Percentiles rank a stretch among this genome's conserved stretches.
These are phyloP conservation scores for Globisporangium echinulatum DNA, from an alignment of 352 stramenopile species.

Conservation along the genomic window DNA sequence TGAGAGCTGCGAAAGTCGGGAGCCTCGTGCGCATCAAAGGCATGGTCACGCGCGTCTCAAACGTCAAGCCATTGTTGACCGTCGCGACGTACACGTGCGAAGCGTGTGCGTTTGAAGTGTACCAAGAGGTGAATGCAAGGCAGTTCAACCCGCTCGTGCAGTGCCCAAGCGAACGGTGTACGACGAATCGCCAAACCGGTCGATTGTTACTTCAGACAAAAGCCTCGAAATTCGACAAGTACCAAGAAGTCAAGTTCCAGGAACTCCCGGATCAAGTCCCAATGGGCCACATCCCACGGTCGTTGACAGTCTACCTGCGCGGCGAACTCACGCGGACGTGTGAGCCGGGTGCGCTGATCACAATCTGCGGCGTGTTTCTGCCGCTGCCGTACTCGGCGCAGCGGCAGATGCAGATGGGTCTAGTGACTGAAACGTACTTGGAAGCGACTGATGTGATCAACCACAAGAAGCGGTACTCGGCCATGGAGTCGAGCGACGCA, in stretches of 20 bases:
- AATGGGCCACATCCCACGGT: slow-evolving; percentile 97
- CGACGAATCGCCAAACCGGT: slow-evolving; percentile 70
- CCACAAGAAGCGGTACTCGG: slow-evolving; percentile 97
- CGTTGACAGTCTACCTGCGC: slow-evolving; percentile 88
- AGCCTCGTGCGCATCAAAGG: slow-evolving; percentile 94
- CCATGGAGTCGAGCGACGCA: slow-evolving; percentile 81
- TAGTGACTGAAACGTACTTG: slow-evolving; percentile 97
- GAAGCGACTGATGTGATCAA: slow-evolving; percentile 93
- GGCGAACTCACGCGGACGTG: slow-evolving; percentile 92
- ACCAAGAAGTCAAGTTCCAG: slow-evolving; percentile 98
- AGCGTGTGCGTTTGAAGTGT: slow-evolving; percentile 94
- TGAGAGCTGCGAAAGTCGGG: slow-evolving; percentile 93
- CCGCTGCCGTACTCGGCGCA: slow-evolving; percentile 90
- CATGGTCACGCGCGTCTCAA: slow-evolving; percentile 98
- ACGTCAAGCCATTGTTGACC: slow-evolving; percentile 95
- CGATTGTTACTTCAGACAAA: slow-evolving; percentile 94
- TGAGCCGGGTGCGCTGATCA: slow-evolving; percentile 94
- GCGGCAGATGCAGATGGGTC: slow-evolving; percentile 93
- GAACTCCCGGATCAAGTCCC: slow-evolving; percentile 91
- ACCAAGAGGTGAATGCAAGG: slow-evolving; percentile 91
- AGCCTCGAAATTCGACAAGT: slow-evolving; percentile 98
- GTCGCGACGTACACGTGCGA: slow-evolving; percentile 99
- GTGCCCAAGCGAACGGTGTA: slow-evolving; percentile 89
- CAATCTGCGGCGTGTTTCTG: slow-evolving; percentile 96
- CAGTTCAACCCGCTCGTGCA: slow-evolving; percentile 93